phyloP scores from a whole-genome alignment of 1,284 basidiomycete genomes.

The Rhodofomes roseus region DNA sequence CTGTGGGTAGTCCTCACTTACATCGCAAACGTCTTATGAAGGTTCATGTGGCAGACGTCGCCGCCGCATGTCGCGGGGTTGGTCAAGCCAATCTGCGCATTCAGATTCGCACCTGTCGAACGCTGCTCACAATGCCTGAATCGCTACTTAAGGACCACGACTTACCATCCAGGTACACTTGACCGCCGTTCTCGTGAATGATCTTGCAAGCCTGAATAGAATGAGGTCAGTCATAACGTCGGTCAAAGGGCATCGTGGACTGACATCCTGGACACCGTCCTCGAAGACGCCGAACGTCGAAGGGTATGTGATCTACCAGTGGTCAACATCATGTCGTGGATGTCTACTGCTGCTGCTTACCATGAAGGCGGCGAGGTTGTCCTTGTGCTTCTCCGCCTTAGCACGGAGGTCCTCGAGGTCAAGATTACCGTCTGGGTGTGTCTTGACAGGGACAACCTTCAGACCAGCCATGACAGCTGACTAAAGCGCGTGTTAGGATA shows the following conservation, averaged over 20 bases:
- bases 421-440: constrained; percentile 81
- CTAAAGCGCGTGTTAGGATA: constrained; percentile 32
- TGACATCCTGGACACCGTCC: constrained; percentile 78
- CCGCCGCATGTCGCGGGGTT: constrained; percentile 96
- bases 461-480: constrained; percentile 97
- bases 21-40: constrained; percentile 97
- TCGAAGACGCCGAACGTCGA: constrained; percentile 99
- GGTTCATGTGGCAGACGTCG: constrained; percentile 96
- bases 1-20: constrained; percentile 29
- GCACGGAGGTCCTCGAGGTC: constrained; percentile 82
- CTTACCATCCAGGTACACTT: constrained; percentile 92
- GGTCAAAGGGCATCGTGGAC: constrained; percentile 14
- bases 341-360: constrained; percentile 38
- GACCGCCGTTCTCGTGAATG: constrained; percentile 93
- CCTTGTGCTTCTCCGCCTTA: constrained; percentile 91
- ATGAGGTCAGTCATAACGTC: neutral
- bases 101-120: constrained; percentile 77
- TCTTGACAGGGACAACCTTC: constrained; percentile 94
- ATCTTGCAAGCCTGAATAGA: constrained; percentile 80
- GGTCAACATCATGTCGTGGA: neutral
- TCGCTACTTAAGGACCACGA: neutral
- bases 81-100: constrained; percentile 93
- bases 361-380: constrained; percentile 96
- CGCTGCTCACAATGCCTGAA: constrained; percentile 3
- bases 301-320: constrained; percentile 79